A percentile compares a stretch with the other conserved stretches of the same genome.
phyloP scores from a whole-genome alignment of 2,329 filamentous ascomycete species.

The Aspergillus sp. region DNA sequence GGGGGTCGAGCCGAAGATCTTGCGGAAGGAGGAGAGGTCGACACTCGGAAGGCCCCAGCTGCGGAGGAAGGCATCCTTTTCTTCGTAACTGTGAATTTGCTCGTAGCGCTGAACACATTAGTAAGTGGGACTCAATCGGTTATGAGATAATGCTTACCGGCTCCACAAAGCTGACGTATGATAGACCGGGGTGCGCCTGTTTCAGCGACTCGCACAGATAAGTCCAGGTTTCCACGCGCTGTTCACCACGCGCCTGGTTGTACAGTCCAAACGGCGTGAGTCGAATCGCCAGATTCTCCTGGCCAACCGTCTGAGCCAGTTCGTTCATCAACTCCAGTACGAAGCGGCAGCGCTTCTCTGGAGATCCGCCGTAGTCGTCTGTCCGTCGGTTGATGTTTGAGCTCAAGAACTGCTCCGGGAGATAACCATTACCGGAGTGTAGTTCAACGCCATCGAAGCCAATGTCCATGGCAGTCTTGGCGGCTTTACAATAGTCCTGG shows the following conservation, averaged over 20 bases:
- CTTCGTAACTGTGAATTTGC: slow-evolving; percentile 51
- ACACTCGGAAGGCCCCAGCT: slow-evolving; percentile 52
- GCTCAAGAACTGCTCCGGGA: slow-evolving; percentile 56
- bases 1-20: slow-evolving; percentile 55
- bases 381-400: slow-evolving; percentile 53
- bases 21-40: slow-evolving; percentile 51
- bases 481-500: slow-evolving; percentile 47
- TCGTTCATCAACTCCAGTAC: slow-evolving; percentile 56
- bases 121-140: not conserved
- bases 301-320: slow-evolving; percentile 48
- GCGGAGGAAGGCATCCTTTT: slow-evolving; percentile 53
- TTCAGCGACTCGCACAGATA: slow-evolving; percentile 54
- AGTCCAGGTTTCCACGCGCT: slow-evolving; percentile 57
- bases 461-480: slow-evolving; percentile 54
- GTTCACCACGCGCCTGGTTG: slow-evolving; percentile 53
- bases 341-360: slow-evolving; percentile 58
- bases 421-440: slow-evolving; percentile 53
- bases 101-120: slow-evolving; percentile 46
- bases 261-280: slow-evolving; percentile 54
- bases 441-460: slow-evolving; percentile 59
- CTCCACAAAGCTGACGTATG: slow-evolving; percentile 60
- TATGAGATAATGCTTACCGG: slow-evolving; percentile 34
- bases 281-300: slow-evolving; percentile 49
- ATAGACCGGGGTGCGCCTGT: slow-evolving; percentile 43
- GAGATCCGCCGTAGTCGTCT: slow-evolving; percentile 54